Percentiles rank a stretch among this genome's conserved stretches.
Evolutionary conservation across 306 rosid species (phyloP).

Genomic region (Cicer bijugum): DNA sequence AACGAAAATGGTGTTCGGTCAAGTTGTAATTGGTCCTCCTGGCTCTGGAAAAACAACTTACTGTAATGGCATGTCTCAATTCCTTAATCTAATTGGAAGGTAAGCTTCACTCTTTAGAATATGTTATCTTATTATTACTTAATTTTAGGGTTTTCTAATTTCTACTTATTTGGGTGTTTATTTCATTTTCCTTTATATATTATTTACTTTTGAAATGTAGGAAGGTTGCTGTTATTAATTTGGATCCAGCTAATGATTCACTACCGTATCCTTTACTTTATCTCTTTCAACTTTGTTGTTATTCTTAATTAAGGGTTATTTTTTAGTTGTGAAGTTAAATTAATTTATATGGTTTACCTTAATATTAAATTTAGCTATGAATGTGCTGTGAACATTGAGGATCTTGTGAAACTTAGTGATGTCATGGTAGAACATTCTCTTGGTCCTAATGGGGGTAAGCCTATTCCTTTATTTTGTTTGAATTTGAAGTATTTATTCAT

Average conservation of each 20-base stretch:
- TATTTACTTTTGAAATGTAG: constrained; percentile 51
- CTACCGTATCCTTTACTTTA: constrained; percentile 77
- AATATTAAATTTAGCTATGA: constrained; percentile 64
- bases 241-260: constrained; percentile 93
- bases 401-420: constrained; percentile 79
- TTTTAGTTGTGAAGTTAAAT: constrained; percentile 36
- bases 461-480: background rate
- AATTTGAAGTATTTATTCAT: background rate
- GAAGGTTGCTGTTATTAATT: constrained; percentile 88
- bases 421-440: constrained; percentile 85
- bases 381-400: constrained; percentile 82
- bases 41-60: constrained; percentile 99
- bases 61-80: constrained; percentile 99
- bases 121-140: background rate
- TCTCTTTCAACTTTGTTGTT: constrained; percentile 20
- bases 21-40: constrained; percentile 94
- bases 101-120: constrained; percentile 30
- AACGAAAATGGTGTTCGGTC: constrained; percentile 55
- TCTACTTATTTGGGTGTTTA: constrained; percentile 12
- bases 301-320: background rate
- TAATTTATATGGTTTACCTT: constrained; percentile 45
- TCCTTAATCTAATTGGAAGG: constrained; percentile 91
- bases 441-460: constrained; percentile 93
- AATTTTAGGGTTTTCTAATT: constrained; percentile 33
- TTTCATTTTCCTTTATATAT: background rate